Conservation (phyloP, 2,329 filamentous ascomycete genomes). For the Tolypocladium album region DNA sequence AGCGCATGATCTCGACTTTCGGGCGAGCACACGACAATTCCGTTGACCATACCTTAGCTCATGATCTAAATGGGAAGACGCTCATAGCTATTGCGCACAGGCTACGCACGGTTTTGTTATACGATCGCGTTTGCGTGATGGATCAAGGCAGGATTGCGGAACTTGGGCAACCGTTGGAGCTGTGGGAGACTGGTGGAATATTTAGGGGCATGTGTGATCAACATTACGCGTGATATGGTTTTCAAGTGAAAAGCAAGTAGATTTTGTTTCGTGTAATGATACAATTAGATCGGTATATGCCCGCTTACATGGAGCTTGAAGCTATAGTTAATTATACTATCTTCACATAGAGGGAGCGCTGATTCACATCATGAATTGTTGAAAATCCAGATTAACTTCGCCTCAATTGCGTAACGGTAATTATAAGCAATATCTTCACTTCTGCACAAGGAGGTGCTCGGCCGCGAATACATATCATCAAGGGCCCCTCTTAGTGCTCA, state of each 20-base stretch:
- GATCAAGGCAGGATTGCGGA: conserved; percentile 80
- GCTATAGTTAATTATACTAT: too few relatives aligned
- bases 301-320: too few relatives aligned
- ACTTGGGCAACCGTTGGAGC: conserved; percentile 60
- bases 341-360: too few relatives aligned
- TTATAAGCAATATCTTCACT: too few relatives aligned
- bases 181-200: conserved; percentile 68
- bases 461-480: too few relatives aligned
- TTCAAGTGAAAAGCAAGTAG: neutral
- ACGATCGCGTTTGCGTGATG: conserved; percentile 96
- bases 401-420: too few relatives aligned
- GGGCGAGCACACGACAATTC: neutral
- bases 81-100: conserved; percentile 88
- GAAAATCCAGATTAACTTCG: too few relatives aligned
- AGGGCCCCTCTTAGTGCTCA: too few relatives aligned
- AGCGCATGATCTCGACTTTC: neutral
- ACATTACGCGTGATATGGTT: conserved; percentile 40
- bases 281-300: too few relatives aligned
- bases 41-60: conserved; percentile 57
- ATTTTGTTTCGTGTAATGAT: neutral
- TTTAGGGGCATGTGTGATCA: conserved; percentile 85
- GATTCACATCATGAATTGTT: too few relatives aligned
- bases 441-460: too few relatives aligned
- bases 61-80: conserved; percentile 76
- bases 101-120: conserved; percentile 82